Evolutionary conservation across 176 grass and related monocot species (phyloP).

Genomic region (Aegilops umbellulata): DNA sequence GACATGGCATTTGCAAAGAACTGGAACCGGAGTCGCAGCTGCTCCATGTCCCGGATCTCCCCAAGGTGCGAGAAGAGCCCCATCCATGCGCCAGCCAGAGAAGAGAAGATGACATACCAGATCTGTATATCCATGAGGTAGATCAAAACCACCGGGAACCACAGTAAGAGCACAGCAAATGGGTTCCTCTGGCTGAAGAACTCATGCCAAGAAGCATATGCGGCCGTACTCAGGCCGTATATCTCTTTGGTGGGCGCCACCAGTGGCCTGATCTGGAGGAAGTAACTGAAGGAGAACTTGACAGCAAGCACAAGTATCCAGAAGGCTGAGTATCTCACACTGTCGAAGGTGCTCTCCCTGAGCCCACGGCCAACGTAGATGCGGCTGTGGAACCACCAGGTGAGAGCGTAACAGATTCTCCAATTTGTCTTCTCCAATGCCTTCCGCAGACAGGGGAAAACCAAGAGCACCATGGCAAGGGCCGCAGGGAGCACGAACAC

Average conservation of each 20-base stretch:
- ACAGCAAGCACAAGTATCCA: constrained; percentile 70
- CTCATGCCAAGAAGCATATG: constrained; percentile 68
- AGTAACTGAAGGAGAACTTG: constrained; percentile 86
- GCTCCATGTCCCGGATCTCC: constrained; percentile 82
- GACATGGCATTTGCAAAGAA: constrained; percentile 91
- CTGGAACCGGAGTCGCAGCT: constrained; percentile 81
- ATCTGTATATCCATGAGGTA: constrained; percentile 99
- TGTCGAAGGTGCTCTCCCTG: constrained; percentile 67
- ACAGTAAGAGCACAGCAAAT: constrained; percentile 64
- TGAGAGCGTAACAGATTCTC: constrained; percentile 73
- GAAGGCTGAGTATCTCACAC: constrained; percentile 65
- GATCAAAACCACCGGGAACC: constrained; percentile 85
- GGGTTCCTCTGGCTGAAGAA: constrained; percentile 80
- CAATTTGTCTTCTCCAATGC: constrained; percentile 81
- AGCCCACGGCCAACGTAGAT: constrained; percentile 82
- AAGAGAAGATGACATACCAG: constrained; percentile 88
- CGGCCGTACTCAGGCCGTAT: constrained; percentile 32
- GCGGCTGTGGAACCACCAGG: constrained; percentile 94
- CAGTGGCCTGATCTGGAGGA: constrained; percentile 86
- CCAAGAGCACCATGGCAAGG: constrained; percentile 64
- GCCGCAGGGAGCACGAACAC: constrained; percentile 68
- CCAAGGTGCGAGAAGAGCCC: constrained; percentile 81
- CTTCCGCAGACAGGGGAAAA: constrained; percentile 76
- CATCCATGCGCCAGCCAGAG: constrained; percentile 66
- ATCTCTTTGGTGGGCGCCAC: constrained; percentile 73